Percentiles rank a stretch among this genome's conserved stretches.
phyloP scores from a whole-genome alignment of 1,284 basidiomycete species.

The Retiboletus flavoniger region DNA sequence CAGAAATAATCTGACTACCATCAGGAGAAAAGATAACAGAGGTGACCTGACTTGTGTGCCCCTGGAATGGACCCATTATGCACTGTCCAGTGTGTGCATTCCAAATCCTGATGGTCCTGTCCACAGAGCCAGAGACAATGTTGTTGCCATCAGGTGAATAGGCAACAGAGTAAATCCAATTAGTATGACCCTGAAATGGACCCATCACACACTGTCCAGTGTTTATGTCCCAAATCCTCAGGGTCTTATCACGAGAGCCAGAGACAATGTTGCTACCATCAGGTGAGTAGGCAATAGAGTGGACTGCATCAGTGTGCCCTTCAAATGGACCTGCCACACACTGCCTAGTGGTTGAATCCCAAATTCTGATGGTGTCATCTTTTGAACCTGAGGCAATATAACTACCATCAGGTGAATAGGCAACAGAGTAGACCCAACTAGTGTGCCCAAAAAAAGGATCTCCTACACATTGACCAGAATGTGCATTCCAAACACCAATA shows the following conservation, averaged over 20 bases:
- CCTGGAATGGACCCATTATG: constrained; percentile 16
- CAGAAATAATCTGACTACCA: constrained; percentile 17
- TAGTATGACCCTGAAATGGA: constrained; percentile 19
- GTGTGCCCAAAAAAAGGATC: constrained; percentile 10
- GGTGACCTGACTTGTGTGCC: constrained; percentile 8
- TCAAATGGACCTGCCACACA: constrained; percentile 20
- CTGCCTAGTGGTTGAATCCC: constrained; percentile 17
- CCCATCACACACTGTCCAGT: constrained; percentile 21
- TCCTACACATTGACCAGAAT: constrained; percentile 4
- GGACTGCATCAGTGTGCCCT: constrained; percentile 8
- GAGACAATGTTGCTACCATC: constrained; percentile 15
- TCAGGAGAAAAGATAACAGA: constrained; percentile 19
- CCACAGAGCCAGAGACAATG: constrained; percentile 21
- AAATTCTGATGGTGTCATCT: constrained; percentile 23
- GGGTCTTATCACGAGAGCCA: constrained; percentile 20
- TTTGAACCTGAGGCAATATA: constrained; percentile 17
- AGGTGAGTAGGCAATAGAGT: constrained; percentile 18
- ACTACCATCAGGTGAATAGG: constrained; percentile 19
- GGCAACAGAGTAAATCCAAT: constrained; percentile 10
- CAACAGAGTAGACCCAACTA: constrained; percentile 3
- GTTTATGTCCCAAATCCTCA: constrained; percentile 18
- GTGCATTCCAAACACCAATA: constrained; percentile 12
- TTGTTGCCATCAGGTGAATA: constrained; percentile 22
- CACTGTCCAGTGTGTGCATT: constrained; percentile 16
- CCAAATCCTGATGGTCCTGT: constrained; percentile 20